Conservation (phyloP, 169 alveolate genomes). For the Theileria equi region DNA sequence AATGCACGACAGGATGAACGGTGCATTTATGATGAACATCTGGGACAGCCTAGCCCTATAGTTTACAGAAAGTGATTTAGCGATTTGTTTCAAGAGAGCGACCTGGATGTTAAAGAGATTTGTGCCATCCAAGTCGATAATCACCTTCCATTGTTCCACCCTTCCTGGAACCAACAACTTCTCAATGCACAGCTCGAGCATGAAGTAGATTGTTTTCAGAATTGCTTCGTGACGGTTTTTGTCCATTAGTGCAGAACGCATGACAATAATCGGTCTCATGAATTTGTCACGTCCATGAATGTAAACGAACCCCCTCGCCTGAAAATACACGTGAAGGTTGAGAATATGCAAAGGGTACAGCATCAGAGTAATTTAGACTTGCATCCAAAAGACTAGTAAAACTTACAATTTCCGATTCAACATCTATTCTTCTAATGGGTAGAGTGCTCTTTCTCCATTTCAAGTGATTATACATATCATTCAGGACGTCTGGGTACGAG, state of each 20-base stretch:
- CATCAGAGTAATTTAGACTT: not conserved
- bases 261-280: conserved; percentile 71
- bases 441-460: conserved; percentile 69
- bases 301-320: conserved; percentile 69
- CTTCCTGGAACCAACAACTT: conserved; percentile 67
- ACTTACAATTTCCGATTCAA: conserved; percentile 52
- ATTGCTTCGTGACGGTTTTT: conserved; percentile 25
- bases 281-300: conserved; percentile 72
- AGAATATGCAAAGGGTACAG: not conserved
- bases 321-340: not conserved
- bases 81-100: conserved; percentile 64
- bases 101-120: conserved; percentile 66
- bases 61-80: conserved; percentile 67
- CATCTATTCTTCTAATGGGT: conserved; percentile 57
- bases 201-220: conserved; percentile 43
- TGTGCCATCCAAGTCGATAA: conserved; percentile 67
- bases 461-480: conserved; percentile 67
- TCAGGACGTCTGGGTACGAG: conserved; percentile 44
- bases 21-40: conserved; percentile 62
- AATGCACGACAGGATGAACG: conserved; percentile 52
- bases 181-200: conserved; percentile 57
- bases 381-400: not conserved
- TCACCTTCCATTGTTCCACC: conserved; percentile 74
- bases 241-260: conserved; percentile 21
- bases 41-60: conserved; percentile 57